A percentile compares a stretch with the other conserved stretches of the same genome.
Conservation (phyloP, 1,284 basidiomycete genomes). For the Schizopora paradoxa region DNA sequence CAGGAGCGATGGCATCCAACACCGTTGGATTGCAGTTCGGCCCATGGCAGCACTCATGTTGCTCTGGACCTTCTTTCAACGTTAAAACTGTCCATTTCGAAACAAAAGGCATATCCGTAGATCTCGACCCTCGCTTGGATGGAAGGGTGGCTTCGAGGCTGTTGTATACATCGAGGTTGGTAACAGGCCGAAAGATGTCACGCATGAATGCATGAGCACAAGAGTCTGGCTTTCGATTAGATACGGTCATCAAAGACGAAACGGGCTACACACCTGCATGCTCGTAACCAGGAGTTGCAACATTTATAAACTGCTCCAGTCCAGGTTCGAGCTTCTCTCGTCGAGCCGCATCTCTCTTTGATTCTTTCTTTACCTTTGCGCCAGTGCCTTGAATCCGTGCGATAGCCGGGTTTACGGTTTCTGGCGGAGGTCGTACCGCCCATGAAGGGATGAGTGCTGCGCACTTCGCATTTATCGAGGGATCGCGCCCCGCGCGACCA, state of each 20-base stretch:
- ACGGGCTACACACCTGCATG: background rate
- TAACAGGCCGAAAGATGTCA: background rate
- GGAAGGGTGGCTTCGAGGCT: background rate
- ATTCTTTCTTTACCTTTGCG: conserved; percentile 11
- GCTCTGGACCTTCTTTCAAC: conserved; percentile 1
- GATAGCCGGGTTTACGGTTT: conserved; percentile 6
- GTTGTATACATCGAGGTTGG: background rate
- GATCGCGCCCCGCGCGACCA: conserved; percentile 19
- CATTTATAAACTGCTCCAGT: conserved; percentile 19
- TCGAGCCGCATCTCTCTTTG: conserved; percentile 5
- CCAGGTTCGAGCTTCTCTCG: conserved; percentile 14
- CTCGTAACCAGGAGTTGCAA: background rate
- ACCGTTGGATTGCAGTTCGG: conserved; percentile 14
- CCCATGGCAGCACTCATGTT: conserved; percentile 11
- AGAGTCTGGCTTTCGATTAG: background rate
- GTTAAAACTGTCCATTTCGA: too few relatives aligned
- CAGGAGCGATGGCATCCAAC: background rate
- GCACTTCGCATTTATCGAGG: conserved; percentile 14
- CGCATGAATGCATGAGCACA: background rate
- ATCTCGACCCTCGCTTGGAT: background rate
- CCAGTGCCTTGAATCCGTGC: conserved; percentile 7
- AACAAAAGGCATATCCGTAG: background rate
- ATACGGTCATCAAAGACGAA: background rate
- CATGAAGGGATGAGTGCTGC: conserved; percentile 20
- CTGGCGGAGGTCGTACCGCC: conserved; percentile 16